Evolutionary conservation across 2,329 filamentous ascomycete species (phyloP).

Genomic region (Fusarium buxicola): DNA sequence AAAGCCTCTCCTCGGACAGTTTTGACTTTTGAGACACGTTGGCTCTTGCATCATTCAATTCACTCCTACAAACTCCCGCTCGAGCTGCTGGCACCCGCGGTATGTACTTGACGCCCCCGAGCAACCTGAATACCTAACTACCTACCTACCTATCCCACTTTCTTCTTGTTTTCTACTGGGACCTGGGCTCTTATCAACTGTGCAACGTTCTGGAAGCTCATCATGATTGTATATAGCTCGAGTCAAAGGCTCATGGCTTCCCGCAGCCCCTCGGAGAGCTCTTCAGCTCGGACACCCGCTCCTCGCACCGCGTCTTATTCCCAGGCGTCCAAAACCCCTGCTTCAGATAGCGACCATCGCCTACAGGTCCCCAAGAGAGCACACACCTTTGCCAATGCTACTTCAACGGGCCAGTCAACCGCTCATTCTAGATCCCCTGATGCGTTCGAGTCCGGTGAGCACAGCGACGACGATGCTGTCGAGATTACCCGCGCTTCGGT

Average conservation of each 20-base stretch:
- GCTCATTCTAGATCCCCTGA: slow-evolving; percentile 53
- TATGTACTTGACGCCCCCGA: slow-evolving; percentile 31
- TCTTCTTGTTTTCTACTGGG: background rate
- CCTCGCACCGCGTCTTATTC: slow-evolving; percentile 49
- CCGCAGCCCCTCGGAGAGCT: slow-evolving; percentile 44
- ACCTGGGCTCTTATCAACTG: background rate
- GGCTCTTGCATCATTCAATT: slow-evolving; percentile 42
- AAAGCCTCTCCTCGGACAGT: slow-evolving; percentile 20
- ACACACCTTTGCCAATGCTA: slow-evolving; percentile 59
- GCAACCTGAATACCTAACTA: slow-evolving; percentile 15
- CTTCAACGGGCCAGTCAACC: slow-evolving; percentile 42
- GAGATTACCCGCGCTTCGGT: slow-evolving; percentile 68
- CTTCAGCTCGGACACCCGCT: slow-evolving; percentile 47
- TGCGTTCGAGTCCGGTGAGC: slow-evolving; percentile 61
- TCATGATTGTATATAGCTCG: slow-evolving; percentile 46
- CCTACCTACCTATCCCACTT: too few species aligned
- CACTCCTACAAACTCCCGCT: slow-evolving; percentile 23
- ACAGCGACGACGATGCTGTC: slow-evolving; percentile 58
- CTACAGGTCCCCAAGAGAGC: slow-evolving; percentile 57
- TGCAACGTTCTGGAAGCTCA: slow-evolving; percentile 35
- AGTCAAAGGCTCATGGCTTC: slow-evolving; percentile 51
- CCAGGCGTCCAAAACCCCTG: slow-evolving; percentile 35
- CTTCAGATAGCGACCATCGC: slow-evolving; percentile 48
- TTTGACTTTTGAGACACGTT: slow-evolving; percentile 44
- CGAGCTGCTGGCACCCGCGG: slow-evolving; percentile 23